These are phyloP conservation scores for Hygrocybe punicea DNA, from an alignment of 768 basidiomycete genomes.

Conservation along the genomic window DNA sequence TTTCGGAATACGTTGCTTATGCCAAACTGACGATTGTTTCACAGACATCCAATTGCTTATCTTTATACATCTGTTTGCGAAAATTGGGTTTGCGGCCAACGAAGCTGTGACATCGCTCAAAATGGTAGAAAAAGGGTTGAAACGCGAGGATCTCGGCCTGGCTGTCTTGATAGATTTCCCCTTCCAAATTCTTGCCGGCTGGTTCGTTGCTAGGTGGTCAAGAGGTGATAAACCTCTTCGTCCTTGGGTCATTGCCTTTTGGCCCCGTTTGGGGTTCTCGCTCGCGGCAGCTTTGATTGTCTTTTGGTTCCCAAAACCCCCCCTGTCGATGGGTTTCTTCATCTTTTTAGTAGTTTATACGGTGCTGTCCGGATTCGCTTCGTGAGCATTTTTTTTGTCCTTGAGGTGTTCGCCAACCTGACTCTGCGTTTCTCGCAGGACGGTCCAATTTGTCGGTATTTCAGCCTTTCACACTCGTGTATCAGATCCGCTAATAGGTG, in stretches of 20 bases:
- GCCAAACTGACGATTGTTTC: slow-evolving; percentile 1
- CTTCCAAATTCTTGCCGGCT: slow-evolving; percentile 93
- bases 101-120: slow-evolving; percentile 90
- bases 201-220: slow-evolving; percentile 91
- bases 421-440: slow-evolving; percentile 44
- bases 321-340: slow-evolving; percentile 75
- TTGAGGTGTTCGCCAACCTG: not conserved
- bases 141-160: slow-evolving; percentile 92
- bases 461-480: slow-evolving; percentile 98
- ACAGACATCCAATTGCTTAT: slow-evolving; percentile 89
- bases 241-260: slow-evolving; percentile 90
- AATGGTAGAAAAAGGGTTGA: slow-evolving; percentile 94
- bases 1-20: not conserved
- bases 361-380: slow-evolving; percentile 76
- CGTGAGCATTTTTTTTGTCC: slow-evolving; percentile 53
- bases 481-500: slow-evolving; percentile 94
- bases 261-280: slow-evolving; percentile 77
- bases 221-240: slow-evolving; percentile 72
- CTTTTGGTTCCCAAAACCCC: slow-evolving; percentile 76
- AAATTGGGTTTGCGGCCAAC: slow-evolving; percentile 92
- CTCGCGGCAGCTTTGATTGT: slow-evolving; percentile 73
- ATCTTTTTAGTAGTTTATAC: slow-evolving; percentile 75
- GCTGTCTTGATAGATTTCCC: slow-evolving; percentile 97
- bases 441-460: slow-evolving; percentile 98
- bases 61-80: slow-evolving; percentile 82